Conservation (phyloP, 192 early-diverging fungal genomes). For the Entophlyctis luteolus region DNA sequence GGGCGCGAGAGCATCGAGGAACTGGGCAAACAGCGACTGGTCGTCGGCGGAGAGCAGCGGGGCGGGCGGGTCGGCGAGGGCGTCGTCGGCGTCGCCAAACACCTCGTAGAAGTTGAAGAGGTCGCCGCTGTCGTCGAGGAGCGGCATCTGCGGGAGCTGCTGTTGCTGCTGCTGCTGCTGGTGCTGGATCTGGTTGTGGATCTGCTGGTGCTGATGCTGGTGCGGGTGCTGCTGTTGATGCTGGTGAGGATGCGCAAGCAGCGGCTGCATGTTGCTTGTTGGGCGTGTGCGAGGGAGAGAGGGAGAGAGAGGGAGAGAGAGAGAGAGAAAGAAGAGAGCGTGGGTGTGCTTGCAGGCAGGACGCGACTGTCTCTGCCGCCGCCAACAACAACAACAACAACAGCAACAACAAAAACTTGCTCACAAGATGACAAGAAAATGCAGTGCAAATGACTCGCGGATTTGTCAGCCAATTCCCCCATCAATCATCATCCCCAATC, state of each 20-base stretch:
- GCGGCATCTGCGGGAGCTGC: too few relatives aligned
- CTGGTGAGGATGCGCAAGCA: too few relatives aligned
- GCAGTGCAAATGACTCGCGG: too few relatives aligned
- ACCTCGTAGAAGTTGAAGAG: neutral
- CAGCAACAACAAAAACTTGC: too few relatives aligned
- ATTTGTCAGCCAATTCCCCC: too few relatives aligned
- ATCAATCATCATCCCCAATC: too few relatives aligned
- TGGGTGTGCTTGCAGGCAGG: neutral
- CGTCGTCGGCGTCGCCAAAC: slow-evolving; percentile 7
- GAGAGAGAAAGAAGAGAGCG: too few relatives aligned
- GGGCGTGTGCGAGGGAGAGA: neutral
- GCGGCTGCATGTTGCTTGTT: neutral
- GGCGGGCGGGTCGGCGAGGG: neutral
- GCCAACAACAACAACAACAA: too few relatives aligned
- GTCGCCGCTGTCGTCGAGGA: neutral
- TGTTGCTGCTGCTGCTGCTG: too few relatives aligned
- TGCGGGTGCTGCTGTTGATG: neutral
- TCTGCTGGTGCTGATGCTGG: neutral
- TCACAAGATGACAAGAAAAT: too few relatives aligned
- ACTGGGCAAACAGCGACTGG: neutral
- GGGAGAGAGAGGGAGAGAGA: neutral
- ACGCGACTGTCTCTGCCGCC: too few relatives aligned
- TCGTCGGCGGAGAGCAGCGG: slow-evolving; percentile 1
- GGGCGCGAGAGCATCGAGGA: slow-evolving; percentile 7
- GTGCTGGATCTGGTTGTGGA: neutral